Evolutionary conservation across 176 grass and related monocot species (phyloP), one percentile per base, ranked within the genome.

Genomic region (Oryza coarctata): DNA sequence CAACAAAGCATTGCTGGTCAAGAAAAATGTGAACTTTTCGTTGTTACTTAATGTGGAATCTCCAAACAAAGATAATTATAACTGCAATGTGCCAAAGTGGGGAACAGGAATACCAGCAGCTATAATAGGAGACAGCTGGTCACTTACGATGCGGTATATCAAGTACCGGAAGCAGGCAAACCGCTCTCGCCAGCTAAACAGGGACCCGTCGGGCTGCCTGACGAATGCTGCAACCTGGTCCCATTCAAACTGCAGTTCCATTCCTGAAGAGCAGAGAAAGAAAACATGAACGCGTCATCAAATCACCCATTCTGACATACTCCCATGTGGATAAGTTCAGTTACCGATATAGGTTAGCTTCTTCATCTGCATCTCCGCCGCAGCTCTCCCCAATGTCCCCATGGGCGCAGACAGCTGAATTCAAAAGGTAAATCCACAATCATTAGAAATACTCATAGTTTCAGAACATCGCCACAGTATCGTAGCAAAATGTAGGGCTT

Each of bases 181-280:
- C 0, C 96, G 89, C 83, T 99, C 96, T 63, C 86, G 83, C 96
- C 96, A 99, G 70, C 93, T 99, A 67, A 99, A 99, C 18, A 99
- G 80, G 39, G 91, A 94, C 17, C 96, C 93, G 68, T 99, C 96
- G 18, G 93, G 96, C 70, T 99, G 93, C 65, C 74, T 88, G 5
- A 99, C 96, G 68, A 95, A 99, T 68, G 96, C 93, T 39, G 91
- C 60, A 6, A 90, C 93, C 85, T 95, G 91, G 74, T 99, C 96
- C 96, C 91, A 95, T 70, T 99, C 90, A 44, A 99, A 99, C 71
- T 95, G 93, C 44, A 99, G 81, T 35, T 99, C 96, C 87, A 99
- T 90, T 44, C 96, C 96, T 99, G 78, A 69, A 63, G n/a, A 14
- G 20, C 23, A 71, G 76, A 71, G 72, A 47, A 45, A 36, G 14